These are phyloP conservation scores for Cutaneotrichosporon arboriforme DNA, from an alignment of 1,284 basidiomycete genomes.

Conservation along the genomic window DNA sequence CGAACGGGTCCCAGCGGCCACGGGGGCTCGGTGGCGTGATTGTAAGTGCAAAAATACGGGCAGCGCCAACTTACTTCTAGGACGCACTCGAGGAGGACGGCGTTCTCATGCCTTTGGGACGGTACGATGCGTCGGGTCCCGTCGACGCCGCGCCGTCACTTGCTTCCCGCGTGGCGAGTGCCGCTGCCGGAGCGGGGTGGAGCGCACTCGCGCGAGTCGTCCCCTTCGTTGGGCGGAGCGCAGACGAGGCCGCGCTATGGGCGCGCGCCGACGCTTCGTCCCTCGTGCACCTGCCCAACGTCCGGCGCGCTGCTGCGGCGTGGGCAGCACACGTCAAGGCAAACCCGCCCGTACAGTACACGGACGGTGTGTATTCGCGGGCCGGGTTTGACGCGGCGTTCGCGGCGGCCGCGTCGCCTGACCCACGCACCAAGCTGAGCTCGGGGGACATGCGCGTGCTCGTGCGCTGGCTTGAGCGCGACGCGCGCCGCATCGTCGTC, in stretches of 20 bases:
- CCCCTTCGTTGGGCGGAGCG: conserved; percentile 53
- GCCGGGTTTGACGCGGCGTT: conserved; percentile 62
- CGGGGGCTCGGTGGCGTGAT: conserved; percentile 72
- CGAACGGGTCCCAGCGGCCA: conserved; percentile 55
- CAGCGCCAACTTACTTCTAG: conserved; percentile 18
- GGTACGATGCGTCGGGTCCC: conserved; percentile 61
- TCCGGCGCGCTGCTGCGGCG: conserved; percentile 48
- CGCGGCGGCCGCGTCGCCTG: conserved; percentile 38
- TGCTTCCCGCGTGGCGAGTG: conserved; percentile 62
- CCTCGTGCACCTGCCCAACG: conserved; percentile 61
- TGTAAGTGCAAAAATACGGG: conserved; percentile 54
- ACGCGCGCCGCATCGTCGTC: conserved; percentile 59
- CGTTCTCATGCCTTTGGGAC: conserved; percentile 53
- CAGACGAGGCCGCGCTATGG: conserved; percentile 59
- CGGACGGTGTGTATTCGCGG: conserved; percentile 60
- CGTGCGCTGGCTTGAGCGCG: conserved; percentile 70
- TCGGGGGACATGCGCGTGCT: conserved; percentile 59
- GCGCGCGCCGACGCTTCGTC: conserved; percentile 58
- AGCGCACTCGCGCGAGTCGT: conserved; percentile 58
- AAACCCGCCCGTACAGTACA: conserved; percentile 54
- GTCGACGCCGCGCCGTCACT: conserved; percentile 66
- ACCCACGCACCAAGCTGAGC: conserved; percentile 10
- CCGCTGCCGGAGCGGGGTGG: conserved; percentile 72
- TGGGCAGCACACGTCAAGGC: background rate
- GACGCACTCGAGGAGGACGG: conserved; percentile 27